Evolutionary conservation across 2,329 filamentous ascomycete species (phyloP), one percentile per base, ranked within the genome.

Genomic region (Pyrenophora tritici-repentis): DNA sequence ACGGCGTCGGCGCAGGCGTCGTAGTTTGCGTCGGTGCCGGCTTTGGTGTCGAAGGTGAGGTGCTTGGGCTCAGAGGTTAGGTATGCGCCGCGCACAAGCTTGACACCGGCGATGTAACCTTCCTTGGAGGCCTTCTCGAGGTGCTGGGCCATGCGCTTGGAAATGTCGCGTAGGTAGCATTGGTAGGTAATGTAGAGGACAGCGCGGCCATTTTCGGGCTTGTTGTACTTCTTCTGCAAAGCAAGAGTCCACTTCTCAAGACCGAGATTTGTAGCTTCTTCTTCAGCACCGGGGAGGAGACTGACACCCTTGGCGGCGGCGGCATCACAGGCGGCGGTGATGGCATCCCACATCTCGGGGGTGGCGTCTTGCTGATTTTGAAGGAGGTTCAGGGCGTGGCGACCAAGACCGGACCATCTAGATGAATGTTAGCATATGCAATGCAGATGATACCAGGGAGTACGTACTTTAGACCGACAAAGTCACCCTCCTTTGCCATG

Each of bases 251-350:
- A 93, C 61, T 84, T 82, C 69, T 94, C 87, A 55, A 95, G 93
- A 6, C 90, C 90, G 5, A 82, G 77, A 74, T 96, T 90, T 24
- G 94, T 82, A 47, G 83, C 81, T 49, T 87, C 86, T 72, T 96
- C 90, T 74, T 97, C 92, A 1, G 91, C 92, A 57, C 95, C 90
- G 56, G 96, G 90, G 2, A 96, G 83, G 1, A 97, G 80, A 3
- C 84, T 82, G 2, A 96, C 84, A 18, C 86, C 84, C 43, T 86
- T 85, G 32, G 83, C 77, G 2, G 83, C 80, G 0, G 91, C 91
- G 13, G 88, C 82, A 39, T 86, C 78, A 74, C 91, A 95, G 58
- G 95, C 86, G 41, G 84, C 79, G 59, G 89, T 83, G 55, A 96
- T 89, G 12, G 89, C 87, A 12, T 81, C 75, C 44, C 82, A 80